Percentiles rank a stretch among this genome's conserved stretches.
phyloP scores from a whole-genome alignment of 306 rosid genomes.

The Chamaecrista fasciculata region DNA sequence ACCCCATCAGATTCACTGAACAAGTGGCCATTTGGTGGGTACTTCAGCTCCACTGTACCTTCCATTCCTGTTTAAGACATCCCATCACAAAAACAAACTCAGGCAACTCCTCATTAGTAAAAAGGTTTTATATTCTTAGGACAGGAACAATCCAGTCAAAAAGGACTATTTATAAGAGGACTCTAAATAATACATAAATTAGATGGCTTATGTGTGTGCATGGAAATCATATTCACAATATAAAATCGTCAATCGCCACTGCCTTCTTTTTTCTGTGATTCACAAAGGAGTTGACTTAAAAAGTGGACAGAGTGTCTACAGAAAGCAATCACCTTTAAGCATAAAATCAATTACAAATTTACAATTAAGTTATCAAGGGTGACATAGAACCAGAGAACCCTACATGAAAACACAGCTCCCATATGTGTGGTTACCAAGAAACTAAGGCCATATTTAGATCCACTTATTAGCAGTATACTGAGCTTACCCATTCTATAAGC shows the following conservation, averaged over 20 bases:
- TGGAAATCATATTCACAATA: constrained; percentile 20
- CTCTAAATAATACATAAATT: not conserved
- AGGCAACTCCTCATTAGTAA: constrained; percentile 5
- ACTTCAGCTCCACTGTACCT: constrained; percentile 50
- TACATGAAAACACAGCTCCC: constrained; percentile 1
- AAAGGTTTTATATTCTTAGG: not conserved
- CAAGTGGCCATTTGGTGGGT: constrained; percentile 60
- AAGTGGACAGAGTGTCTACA: constrained; percentile 15
- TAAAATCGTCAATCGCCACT: not conserved
- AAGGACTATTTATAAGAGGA: constrained; percentile 2
- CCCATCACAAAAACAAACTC: not conserved
- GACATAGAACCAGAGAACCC: not conserved
- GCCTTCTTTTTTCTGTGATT: not conserved
- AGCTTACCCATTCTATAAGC: not conserved
- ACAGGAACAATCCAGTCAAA: not conserved
- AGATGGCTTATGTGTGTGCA: not conserved
- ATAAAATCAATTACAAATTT: constrained; percentile 3
- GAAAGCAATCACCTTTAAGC: constrained; percentile 3
- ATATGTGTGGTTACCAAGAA: not conserved
- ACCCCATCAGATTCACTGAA: constrained; percentile 54
- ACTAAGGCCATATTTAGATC: not conserved
- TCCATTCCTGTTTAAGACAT: constrained; percentile 53
- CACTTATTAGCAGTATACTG: not conserved
- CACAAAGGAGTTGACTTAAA: not conserved
- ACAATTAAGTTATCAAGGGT: constrained; percentile 6